Base-by-base conservation (phyloP, 2,329 filamentous ascomycete species). In the Amauroascus verrucosus region DNA sequence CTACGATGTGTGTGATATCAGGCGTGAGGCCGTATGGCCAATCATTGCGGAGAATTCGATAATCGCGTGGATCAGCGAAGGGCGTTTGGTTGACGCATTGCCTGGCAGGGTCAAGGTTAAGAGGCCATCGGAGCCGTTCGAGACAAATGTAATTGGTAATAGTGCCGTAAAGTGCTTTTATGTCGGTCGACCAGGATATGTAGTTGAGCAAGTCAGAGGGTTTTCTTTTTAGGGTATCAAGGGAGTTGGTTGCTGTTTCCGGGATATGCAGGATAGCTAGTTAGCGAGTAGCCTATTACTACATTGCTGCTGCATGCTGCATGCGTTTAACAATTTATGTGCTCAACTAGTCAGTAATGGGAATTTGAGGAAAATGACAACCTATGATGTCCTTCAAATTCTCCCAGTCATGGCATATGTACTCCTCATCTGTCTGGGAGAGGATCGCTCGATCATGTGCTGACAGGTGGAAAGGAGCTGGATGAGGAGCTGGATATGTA, bases 1-100 rank as follows among this genome's bases (percentile, higher is more conserved):
- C 75, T 5, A 78, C 68, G 0, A 83, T 64, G 62, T 84, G 81
- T 14, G 62, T 65, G 57, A 83, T 78, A 2, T 75, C 78, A 1
- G 70, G 62, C 1, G 68, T 73, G 16, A 82, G 60, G 2, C 78
- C 80, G 64, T 84, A 84, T 1, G 79, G 77, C 81, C 81, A 84
- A 64, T 84, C 81, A 60, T 84, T 84, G 41, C 69, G 68, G 45
- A 83, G 68, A 52, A 82, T 76, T 54, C 68, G 72, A 64, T 76
- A 83, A 64, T 83, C 80, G 32, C 64, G 61, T 8, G 69, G 58
- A 59, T 81, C 71, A 45, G 71, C 73, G 63, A 83, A 83, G 0
- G 80, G 79, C 3, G 65, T 68, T 9, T 68, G 60, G 56, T 77
- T 76, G 16, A 66, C 64, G 54, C 53, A 56, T 8, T 53, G 52